Conservation (phyloP, 2,329 filamentous ascomycete species). For the Pseudocercospora fuligena region DNA sequence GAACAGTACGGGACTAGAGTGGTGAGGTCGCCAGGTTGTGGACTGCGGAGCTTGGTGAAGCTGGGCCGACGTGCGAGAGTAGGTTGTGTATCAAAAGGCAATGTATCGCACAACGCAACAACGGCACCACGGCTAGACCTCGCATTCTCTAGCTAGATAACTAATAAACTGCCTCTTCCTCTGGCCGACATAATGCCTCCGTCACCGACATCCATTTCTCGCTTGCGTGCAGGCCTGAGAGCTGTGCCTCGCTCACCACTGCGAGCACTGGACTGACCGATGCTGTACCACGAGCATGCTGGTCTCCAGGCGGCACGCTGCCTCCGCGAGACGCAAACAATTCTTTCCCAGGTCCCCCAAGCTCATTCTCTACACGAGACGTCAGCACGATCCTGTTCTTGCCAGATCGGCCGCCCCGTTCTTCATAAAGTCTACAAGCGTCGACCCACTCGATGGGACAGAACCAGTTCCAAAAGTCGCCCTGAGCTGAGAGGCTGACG, state of each 20-base stretch:
- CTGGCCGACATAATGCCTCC: slow-evolving; percentile 9
- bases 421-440: slow-evolving; percentile 28
- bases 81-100: background rate
- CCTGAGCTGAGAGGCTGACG: slow-evolving; percentile 18
- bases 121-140: background rate
- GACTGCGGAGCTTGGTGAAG: background rate
- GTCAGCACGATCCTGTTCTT: slow-evolving; percentile 27
- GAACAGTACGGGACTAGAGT: slow-evolving; percentile 6
- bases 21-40: background rate
- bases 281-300: slow-evolving; percentile 10
- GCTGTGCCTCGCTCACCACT: slow-evolving; percentile 16
- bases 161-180: background rate
- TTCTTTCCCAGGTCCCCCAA: slow-evolving; percentile 18
- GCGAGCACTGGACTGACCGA: background rate
- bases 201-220: slow-evolving; percentile 20
- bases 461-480: slow-evolving; percentile 25
- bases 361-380: slow-evolving; percentile 22
- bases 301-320: slow-evolving; percentile 16
- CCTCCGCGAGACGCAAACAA: slow-evolving; percentile 25
- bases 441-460: slow-evolving; percentile 25
- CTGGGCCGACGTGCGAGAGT: background rate
- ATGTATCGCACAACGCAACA: background rate
- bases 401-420: slow-evolving; percentile 22
- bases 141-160: background rate
- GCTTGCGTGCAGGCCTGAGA: slow-evolving; percentile 25